Evolutionary conservation across 2,329 filamentous ascomycete genomes (phyloP).

Genomic region (Apiospora saccharicola): DNA sequence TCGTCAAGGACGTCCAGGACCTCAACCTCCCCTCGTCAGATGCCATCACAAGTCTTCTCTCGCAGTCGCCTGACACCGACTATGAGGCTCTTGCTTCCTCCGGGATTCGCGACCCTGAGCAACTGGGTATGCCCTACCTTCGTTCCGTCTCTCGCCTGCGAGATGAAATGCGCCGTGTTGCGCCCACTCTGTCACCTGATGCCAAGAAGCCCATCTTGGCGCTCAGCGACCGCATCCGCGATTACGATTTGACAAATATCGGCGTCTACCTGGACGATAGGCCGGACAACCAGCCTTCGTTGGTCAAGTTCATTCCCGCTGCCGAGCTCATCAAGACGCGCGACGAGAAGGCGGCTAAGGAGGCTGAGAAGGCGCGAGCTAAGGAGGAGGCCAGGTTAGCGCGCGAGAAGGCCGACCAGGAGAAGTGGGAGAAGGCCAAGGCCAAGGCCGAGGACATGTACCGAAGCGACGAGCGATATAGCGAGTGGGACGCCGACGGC

Average conservation of each 20-base stretch:
- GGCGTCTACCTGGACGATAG: constrained; percentile 91
- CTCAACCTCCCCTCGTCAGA: constrained; percentile 58
- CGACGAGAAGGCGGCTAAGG: constrained; percentile 66
- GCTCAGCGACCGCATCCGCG: constrained; percentile 82
- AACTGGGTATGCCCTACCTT: constrained; percentile 62
- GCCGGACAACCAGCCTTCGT: constrained; percentile 68
- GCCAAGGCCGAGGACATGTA: constrained; percentile 64
- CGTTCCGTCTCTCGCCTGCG: constrained; percentile 63
- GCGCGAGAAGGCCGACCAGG: constrained; percentile 57
- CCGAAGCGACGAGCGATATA: constrained; percentile 65
- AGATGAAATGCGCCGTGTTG: constrained; percentile 67
- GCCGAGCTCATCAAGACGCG: constrained; percentile 64
- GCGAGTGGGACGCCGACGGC: constrained; percentile 83
- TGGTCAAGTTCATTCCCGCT: constrained; percentile 72
- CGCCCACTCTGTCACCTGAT: constrained; percentile 52
- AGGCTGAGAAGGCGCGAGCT: constrained; percentile 65
- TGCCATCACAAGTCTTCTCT: constrained; percentile 51
- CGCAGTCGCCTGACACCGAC: constrained; percentile 52
- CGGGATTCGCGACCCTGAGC: constrained; percentile 60
- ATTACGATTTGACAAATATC: constrained; percentile 80
- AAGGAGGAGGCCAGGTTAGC: constrained; percentile 63
- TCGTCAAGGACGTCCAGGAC: constrained; percentile 54
- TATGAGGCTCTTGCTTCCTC: constrained; percentile 53
- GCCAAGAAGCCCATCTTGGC: constrained; percentile 76
- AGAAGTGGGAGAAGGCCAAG: constrained; percentile 66